Base-by-base conservation (phyloP, 2,329 filamentous ascomycete genomes). In the Canariomyces notabilis region DNA sequence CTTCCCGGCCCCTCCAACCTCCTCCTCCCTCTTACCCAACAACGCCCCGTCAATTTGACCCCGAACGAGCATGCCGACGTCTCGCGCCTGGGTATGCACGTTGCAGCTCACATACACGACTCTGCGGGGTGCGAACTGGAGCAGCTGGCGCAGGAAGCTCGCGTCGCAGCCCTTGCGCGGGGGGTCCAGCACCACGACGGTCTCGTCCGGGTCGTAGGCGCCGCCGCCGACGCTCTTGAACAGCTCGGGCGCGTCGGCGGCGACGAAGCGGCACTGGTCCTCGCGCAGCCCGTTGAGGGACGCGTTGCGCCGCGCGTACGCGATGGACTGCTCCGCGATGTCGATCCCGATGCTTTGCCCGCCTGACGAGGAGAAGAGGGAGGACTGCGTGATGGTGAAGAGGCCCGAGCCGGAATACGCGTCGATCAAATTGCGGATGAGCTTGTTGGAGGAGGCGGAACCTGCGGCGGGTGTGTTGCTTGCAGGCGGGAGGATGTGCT, bases 61-160 rank as follows among this genome's bases (percentile, higher is more conserved):
- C 29, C 84, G 76, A 1, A 97, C 89, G 59, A 98, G 68, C 51
- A 91, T 80, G 0, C 90, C 93, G 1, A 98, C 83, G 67, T 98
- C 93, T 43, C 93, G 74, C 12, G 93, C 93, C 75, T 97, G 93
- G 7, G 91, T 97, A 64, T 98, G 93, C 54, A 98, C 93, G 61
- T 98, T 98, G 60, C 93, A 98, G 62, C 87, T 95, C 33, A 98
- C 91, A 64, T 98, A 98, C 4, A 95, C 81, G 9, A 98, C 80
- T 49, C 93, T 75, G 53, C 76, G 75, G 0, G 93, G 91, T 1
- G 77, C 85, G 59, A 87, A 96, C 5, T 71, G 67, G 44, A 96
- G 70, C 59, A 98, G 67, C 70, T 98, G 93, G 14, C 72, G 67
- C 34, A 98, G 69, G 65, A 98, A 98, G 53, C 79, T 79, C 38